phyloP scores from a whole-genome alignment of 2,329 filamentous ascomycete genomes.

The Xylaria sp. region DNA sequence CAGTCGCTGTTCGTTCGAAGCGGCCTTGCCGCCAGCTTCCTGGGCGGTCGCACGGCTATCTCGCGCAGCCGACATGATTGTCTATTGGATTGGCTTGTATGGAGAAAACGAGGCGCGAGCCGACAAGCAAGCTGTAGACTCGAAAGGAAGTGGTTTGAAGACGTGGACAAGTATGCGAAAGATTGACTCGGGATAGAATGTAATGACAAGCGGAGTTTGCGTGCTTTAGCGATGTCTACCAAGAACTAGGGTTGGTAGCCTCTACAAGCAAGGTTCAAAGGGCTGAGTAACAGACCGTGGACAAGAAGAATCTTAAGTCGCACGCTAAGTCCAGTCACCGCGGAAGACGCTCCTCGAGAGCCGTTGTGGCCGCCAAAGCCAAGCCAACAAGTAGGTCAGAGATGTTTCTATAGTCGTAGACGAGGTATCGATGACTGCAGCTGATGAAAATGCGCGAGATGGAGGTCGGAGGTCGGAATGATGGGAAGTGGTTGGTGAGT shows the following conservation, averaged over 20 bases:
- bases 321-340: no score
- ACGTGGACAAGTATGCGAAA: no score
- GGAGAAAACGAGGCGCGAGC: not conserved
- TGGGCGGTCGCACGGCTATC: slow-evolving; percentile 42
- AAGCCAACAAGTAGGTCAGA: not conserved
- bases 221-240: not conserved
- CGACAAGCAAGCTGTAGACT: not conserved
- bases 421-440: not conserved
- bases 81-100: not conserved
- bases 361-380: not conserved
- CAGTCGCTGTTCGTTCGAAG: slow-evolving; percentile 52
- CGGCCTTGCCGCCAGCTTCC: slow-evolving; percentile 41
- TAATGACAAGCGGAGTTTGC: not conserved
- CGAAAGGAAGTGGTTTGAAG: not conserved
- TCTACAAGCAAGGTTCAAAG: not conserved
- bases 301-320: not conserved
- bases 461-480: not conserved
- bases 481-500: not conserved
- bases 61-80: slow-evolving; percentile 42
- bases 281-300: not conserved
- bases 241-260: not conserved
- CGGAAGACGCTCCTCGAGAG: no score
- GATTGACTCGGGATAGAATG: not conserved
- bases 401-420: not conserved
- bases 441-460: not conserved